Evolutionary conservation across 2,329 filamentous ascomycete genomes (phyloP).

Genomic region (Exophiala sp.): DNA sequence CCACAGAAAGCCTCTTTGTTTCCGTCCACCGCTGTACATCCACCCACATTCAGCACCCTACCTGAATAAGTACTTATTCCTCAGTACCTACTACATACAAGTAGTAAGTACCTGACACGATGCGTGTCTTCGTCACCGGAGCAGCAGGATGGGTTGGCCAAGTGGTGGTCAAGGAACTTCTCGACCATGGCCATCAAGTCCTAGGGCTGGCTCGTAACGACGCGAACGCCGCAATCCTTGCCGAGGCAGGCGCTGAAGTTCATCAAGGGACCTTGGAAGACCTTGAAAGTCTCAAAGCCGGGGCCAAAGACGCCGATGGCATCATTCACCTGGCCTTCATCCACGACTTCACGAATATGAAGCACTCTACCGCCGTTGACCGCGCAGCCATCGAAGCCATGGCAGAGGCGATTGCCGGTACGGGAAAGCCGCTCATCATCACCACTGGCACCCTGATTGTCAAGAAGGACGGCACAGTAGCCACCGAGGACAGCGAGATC

Average conservation of each 20-base stretch:
- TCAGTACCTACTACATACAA: no score
- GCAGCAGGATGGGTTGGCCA: conserved; percentile 42
- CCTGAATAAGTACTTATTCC: no score
- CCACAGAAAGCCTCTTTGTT: no score
- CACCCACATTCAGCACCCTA: no score
- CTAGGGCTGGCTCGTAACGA: conserved; percentile 39
- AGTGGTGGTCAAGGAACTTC: conserved; percentile 37
- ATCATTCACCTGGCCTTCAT: conserved; percentile 42
- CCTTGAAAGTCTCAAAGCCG: conserved; percentile 32
- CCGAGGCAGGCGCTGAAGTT: conserved; percentile 32
- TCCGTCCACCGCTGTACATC: no score
- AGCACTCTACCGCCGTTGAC: conserved; percentile 31
- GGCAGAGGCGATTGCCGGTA: conserved; percentile 32
- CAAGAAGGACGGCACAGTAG: conserved; percentile 26
- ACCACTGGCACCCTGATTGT: conserved; percentile 35
- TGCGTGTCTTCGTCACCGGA: conserved; percentile 42
- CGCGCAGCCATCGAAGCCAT: conserved; percentile 37
- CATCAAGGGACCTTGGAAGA: conserved; percentile 37
- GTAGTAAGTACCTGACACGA: no score
- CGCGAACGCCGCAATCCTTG: conserved; percentile 30
- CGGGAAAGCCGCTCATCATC: conserved; percentile 35
- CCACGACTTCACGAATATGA: conserved; percentile 38
- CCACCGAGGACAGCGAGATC: conserved; percentile 31
- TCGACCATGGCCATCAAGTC: conserved; percentile 38
- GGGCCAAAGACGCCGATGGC: conserved; percentile 34